Base-by-base conservation (phyloP, 805 yeast species). In the Lipomyces yamanashiensis region DNA sequence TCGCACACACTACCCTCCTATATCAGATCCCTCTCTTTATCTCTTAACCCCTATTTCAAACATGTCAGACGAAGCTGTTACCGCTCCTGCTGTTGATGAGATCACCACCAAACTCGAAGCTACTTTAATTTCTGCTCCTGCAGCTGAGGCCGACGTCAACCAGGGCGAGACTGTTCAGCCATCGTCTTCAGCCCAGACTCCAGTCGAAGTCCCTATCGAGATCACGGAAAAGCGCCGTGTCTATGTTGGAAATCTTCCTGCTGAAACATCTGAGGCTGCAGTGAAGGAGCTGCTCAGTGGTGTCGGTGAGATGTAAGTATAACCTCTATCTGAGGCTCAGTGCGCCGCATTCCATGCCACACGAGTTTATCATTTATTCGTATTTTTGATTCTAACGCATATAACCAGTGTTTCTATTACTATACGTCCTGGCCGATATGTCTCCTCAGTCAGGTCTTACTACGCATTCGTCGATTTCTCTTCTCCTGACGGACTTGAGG, bases 191-290 rank as follows among this genome's bases (percentile, higher is more conserved):
- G 19, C 58, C n/a, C 58, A 34, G 17, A 40, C 47, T 2, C 56
- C 61, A 21, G 48, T 34, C 33, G 63, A 58, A 54, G 64, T 45
- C 53, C 66, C 68, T 12, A 44, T 62, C 45, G 60, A 62, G 48
- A 55, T 66, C n/a, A 56, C 40, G 9, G 69, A 66, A 51, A 57
- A 65, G 40, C 66, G 69, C 17, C 80, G 87, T 56, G 78, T 86
- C 39, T 83, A 82, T 66, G 75, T 87, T 61, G 81, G 83, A 62
- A 87, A 87, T 72, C 77, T 87, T 61, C 80, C 81, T 61, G 84
- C 76, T 72, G 71, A 76, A 15, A 78, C 87, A 12, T 79, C 84
- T n/a, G 87, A 84, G 70, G 79, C 77, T 3, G 87, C 84, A 50
- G 76, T 87, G 48, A 73, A 71, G 44, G 80, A 77, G 13, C 77